These are phyloP conservation scores for Metarhizium sp. DNA, from an alignment of 2,329 filamentous ascomycete species.

Conservation along the genomic window DNA sequence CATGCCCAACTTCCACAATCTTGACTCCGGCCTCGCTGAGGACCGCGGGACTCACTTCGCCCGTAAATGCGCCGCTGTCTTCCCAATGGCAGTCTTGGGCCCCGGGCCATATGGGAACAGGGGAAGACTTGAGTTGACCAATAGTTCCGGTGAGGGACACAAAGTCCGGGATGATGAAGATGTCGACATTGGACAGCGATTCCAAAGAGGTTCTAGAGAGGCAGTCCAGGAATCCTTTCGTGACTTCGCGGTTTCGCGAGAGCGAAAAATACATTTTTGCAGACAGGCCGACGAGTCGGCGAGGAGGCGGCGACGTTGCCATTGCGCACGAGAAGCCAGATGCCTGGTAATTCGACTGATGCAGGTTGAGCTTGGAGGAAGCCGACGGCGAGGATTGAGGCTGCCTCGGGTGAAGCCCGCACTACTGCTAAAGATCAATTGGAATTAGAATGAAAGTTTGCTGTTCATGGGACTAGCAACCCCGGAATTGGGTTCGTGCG, in stretches of 20 bases:
- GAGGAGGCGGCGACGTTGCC: constrained; percentile 18
- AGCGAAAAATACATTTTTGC: constrained; percentile 76
- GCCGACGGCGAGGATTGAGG: not conserved
- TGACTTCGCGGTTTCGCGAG: constrained; percentile 48
- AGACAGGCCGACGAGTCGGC: constrained; percentile 62
- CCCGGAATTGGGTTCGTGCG: not conserved
- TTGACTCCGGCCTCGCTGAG: constrained; percentile 58
- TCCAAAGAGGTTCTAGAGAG: constrained; percentile 31
- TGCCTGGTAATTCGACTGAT: not conserved
- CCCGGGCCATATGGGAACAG: constrained; percentile 44
- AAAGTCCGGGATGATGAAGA: constrained; percentile 74
- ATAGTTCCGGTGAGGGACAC: constrained; percentile 51
- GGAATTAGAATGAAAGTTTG: not conserved
- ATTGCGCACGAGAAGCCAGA: not conserved
- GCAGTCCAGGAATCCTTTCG: constrained; percentile 36
- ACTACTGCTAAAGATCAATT: too few relatives aligned
- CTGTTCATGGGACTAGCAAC: not conserved
- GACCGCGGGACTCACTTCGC: constrained; percentile 62
- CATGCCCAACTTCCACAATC: constrained; percentile 73
- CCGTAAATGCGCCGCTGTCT: constrained; percentile 64
- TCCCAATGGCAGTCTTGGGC: constrained; percentile 70
- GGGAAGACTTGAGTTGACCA: constrained; percentile 32
- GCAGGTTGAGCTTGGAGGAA: not conserved
- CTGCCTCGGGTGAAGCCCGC: too few relatives aligned
- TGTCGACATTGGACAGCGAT: constrained; percentile 45